Percentiles rank a stretch among this genome's conserved stretches.
These are phyloP conservation scores for Penicillium subrubescens DNA, from an alignment of 495 filamentous ascomycete genomes.

Conservation along the genomic window DNA sequence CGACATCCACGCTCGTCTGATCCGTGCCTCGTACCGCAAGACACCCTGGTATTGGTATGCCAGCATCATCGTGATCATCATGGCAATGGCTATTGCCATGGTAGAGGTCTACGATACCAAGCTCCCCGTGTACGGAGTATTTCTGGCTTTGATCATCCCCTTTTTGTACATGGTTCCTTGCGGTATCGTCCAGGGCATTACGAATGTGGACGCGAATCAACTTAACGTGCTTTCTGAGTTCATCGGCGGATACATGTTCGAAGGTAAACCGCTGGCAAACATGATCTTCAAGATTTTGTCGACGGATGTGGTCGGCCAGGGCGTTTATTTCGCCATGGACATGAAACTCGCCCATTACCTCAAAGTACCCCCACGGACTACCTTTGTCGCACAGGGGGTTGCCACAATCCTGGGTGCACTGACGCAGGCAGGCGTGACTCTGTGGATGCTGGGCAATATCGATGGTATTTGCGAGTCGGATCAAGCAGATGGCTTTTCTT, in stretches of 20 bases:
- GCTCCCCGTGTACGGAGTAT: conserved; percentile 78
- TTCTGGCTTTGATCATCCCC: conserved; percentile 74
- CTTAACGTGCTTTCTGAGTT: conserved; percentile 46
- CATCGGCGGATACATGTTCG: conserved; percentile 37
- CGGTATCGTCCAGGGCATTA: conserved; percentile 85
- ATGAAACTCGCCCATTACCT: conserved; percentile 49
- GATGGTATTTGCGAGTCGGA: conserved; percentile 35
- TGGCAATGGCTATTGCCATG: conserved; percentile 76
- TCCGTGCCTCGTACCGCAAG: conserved; percentile 71
- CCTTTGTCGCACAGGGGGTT: conserved; percentile 41
- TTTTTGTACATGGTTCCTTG: conserved; percentile 78
- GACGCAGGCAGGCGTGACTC: conserved; percentile 42
- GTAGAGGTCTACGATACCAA: conserved; percentile 78
- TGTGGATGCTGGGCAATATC: conserved; percentile 46
- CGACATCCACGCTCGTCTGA: conserved; percentile 68
- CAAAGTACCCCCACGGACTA: conserved; percentile 42
- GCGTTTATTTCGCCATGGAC: conserved; percentile 41
- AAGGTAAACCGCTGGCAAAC: conserved; percentile 34
- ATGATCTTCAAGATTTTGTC: conserved; percentile 37
- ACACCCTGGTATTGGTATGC: conserved; percentile 81
- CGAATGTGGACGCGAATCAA: conserved; percentile 74
- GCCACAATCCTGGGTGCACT: conserved; percentile 43
- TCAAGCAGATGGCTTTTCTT: conserved; percentile 41
- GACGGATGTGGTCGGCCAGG: conserved; percentile 28
- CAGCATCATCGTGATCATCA: conserved; percentile 70